phyloP scores from a whole-genome alignment of 805 yeast species.

The Kodamaea hsintzibuensis region DNA sequence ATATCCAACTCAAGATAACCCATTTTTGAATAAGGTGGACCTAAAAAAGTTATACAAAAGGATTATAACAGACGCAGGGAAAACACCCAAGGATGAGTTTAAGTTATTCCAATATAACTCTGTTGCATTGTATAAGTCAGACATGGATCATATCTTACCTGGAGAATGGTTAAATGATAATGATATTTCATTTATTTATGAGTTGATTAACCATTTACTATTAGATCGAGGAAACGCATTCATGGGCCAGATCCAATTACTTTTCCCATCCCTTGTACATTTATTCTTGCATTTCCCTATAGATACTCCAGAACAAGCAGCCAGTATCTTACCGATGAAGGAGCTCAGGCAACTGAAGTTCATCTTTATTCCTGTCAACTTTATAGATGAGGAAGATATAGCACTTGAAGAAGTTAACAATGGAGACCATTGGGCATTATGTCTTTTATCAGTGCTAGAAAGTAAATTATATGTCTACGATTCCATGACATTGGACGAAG shows the following conservation, averaged over 20 bases:
- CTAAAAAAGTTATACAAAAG: constrained; percentile 22
- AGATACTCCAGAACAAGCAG: constrained; percentile 31
- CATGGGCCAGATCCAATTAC: constrained; percentile 28
- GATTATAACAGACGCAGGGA: constrained; percentile 12
- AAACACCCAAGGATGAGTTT: constrained; percentile 18
- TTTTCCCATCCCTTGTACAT: constrained; percentile 65
- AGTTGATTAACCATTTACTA: constrained; percentile 35
- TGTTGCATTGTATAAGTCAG: constrained; percentile 58
- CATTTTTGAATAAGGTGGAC: constrained; percentile 15
- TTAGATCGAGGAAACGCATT: constrained; percentile 16
- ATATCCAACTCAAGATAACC: constrained; percentile 5
- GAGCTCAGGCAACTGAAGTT: constrained; percentile 40
- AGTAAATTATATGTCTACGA: constrained; percentile 57
- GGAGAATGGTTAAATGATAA: constrained; percentile 78
- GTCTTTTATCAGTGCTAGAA: constrained; percentile 52
- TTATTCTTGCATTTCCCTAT: constrained; percentile 52
- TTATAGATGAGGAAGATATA: constrained; percentile 42
- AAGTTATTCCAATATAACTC: constrained; percentile 53
- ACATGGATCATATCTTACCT: constrained; percentile 55
- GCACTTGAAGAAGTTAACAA: constrained; percentile 59
- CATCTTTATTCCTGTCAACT: constrained; percentile 69
- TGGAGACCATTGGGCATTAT: constrained; percentile 78
- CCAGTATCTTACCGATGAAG: constrained; percentile 34
- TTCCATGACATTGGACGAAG: constrained; percentile 40
- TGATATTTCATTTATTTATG: constrained; percentile 63